These are phyloP conservation scores for Vitis rupestris DNA, from an alignment of 164 flowering plant genomes.

Conservation along the genomic window DNA sequence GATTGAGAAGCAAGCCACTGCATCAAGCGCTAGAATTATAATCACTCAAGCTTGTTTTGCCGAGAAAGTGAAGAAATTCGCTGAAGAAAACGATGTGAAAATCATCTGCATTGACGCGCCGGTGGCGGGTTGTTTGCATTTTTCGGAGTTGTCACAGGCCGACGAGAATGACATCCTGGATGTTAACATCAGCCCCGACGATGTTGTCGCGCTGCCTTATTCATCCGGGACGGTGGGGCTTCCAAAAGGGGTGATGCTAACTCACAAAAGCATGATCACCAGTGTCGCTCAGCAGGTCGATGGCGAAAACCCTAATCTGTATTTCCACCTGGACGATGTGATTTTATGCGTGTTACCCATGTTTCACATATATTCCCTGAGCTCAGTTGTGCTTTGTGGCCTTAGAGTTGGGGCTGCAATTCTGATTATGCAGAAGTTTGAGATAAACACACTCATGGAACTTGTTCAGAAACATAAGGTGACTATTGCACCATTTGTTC, in stretches of 20 bases:
- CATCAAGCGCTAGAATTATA: constrained; percentile 46
- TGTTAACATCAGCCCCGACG: constrained; percentile 50
- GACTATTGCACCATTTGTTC: constrained; percentile 72
- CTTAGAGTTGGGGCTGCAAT: constrained; percentile 76
- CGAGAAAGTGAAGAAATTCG: constrained; percentile 48
- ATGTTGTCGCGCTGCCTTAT: constrained; percentile 86
- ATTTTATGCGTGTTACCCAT: constrained; percentile 74
- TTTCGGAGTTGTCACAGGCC: constrained; percentile 45
- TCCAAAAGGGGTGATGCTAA: constrained; percentile 91
- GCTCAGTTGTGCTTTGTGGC: constrained; percentile 73
- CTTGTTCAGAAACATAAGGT: constrained; percentile 61
- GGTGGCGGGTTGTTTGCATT: constrained; percentile 39
- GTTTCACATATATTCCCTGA: constrained; percentile 85
- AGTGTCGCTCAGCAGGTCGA: constrained; percentile 94
- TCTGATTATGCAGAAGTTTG: constrained; percentile 80
- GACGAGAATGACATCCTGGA: constrained; percentile 49
- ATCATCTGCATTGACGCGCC: constrained; percentile 52
- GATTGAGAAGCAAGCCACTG: constrained; percentile 55
- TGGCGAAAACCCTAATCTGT: constrained; percentile 86
- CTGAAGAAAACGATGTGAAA: constrained; percentile 26
- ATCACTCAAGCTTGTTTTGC: constrained; percentile 51
- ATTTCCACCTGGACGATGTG: constrained; percentile 61
- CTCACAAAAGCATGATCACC: constrained; percentile 72
- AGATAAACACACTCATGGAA: constrained; percentile 48
- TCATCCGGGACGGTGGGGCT: constrained; percentile 95